Percentiles rank a stretch among this genome's conserved stretches.
Evolutionary conservation across 768 basidiomycete genomes (phyloP).

Genomic region (Crassisporium funariophilum): DNA sequence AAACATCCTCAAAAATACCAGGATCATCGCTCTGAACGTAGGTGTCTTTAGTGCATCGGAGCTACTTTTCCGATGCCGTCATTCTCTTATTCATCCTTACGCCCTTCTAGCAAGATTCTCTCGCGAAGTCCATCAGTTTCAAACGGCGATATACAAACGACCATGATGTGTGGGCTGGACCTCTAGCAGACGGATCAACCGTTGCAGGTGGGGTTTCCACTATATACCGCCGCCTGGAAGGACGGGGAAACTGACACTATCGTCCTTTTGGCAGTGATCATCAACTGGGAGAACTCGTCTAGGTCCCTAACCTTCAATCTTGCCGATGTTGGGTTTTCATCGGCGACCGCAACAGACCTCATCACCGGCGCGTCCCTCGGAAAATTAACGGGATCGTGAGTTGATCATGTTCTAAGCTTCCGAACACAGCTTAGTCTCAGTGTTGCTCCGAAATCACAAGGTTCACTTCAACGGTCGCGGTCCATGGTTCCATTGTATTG

Average conservation of each 20-base stretch:
- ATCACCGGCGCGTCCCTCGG: constrained; percentile 42
- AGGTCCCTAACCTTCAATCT: constrained; percentile 43
- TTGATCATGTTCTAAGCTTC: neutral
- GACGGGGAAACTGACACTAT: constrained; percentile 1
- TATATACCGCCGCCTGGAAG: neutral
- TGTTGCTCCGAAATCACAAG: constrained; percentile 18
- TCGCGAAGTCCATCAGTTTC: constrained; percentile 47
- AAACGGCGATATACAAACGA: constrained; percentile 51
- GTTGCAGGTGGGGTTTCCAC: constrained; percentile 38
- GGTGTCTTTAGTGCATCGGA: constrained; percentile 6
- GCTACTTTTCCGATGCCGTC: neutral
- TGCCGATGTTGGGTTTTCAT: constrained; percentile 43
- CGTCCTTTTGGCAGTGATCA: constrained; percentile 34
- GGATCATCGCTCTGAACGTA: constrained; percentile 48
- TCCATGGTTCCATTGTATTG: constrained; percentile 38
- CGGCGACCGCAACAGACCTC: constrained; percentile 42
- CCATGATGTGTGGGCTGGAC: constrained; percentile 50
- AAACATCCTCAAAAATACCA: constrained; percentile 40
- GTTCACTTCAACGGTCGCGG: constrained; percentile 36
- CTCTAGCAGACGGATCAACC: constrained; percentile 48
- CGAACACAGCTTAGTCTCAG: neutral
- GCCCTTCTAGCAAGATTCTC: constrained; percentile 42
- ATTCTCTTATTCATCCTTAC: neutral
- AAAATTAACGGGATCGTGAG: constrained; percentile 37
- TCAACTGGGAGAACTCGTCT: constrained; percentile 44